These are phyloP conservation scores for Plasmodium gonderi DNA, from an alignment of 169 alveolate genomes.

Conservation along the genomic window DNA sequence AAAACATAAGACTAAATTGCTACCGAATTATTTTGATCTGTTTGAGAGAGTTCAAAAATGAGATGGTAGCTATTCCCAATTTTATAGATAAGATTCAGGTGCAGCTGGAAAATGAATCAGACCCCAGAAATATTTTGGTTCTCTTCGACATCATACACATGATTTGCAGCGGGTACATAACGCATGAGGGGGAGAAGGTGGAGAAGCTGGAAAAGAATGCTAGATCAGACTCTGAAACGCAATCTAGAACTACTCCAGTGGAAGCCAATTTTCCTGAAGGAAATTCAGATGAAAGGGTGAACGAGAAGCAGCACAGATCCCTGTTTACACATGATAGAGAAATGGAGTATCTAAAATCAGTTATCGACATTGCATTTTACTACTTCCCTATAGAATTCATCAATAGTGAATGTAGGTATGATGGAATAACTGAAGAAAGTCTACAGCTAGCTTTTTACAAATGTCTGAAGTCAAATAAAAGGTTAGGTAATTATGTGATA, in stretches of 20 bases:
- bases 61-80: conserved; percentile 16
- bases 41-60: conserved; percentile 12
- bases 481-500: conserved; percentile 33
- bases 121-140: conserved; percentile 40
- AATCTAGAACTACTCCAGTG: too few species aligned
- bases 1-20: conserved; percentile 20
- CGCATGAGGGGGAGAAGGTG: neutral
- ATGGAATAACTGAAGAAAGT: conserved; percentile 28
- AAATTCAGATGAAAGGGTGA: too few species aligned
- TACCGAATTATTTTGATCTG: conserved; percentile 46
- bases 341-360: conserved; percentile 15
- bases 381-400: conserved; percentile 59
- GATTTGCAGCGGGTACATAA: conserved; percentile 30
- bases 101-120: conserved; percentile 61
- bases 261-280: too few species aligned
- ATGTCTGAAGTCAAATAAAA: conserved; percentile 26
- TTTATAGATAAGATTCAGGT: conserved; percentile 59
- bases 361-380: conserved; percentile 55
- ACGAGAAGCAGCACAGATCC: too few species aligned
- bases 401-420: conserved; percentile 15
- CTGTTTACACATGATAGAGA: conserved; percentile 34
- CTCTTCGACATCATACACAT: conserved; percentile 38
- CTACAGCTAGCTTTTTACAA: conserved; percentile 26
- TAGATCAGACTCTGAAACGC: neutral
- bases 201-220: neutral